Base-by-base conservation (phyloP, 2,329 filamentous ascomycete genomes). In the Macrophomina tecta region DNA sequence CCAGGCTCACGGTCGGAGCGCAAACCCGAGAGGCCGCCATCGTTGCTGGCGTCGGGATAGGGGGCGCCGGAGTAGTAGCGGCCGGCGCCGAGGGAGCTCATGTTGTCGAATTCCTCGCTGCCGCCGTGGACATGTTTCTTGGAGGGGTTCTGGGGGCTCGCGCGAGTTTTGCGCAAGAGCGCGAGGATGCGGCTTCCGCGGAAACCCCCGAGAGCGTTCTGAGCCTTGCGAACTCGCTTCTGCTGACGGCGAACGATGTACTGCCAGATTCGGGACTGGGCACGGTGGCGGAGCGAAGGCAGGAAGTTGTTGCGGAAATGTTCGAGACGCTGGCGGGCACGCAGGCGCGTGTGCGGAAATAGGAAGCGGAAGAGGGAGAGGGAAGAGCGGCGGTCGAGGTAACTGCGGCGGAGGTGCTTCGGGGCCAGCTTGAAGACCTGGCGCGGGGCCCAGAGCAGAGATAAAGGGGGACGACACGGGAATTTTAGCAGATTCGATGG, bases 201-300 rank as follows among this genome's bases (percentile, higher is more conserved):
- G 45, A n/a, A 72, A 42, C 18, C 34, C 18, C 16, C 45, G 51
- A 48, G 52, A 52, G 74, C 69, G 51, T 62, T 68, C 52, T 58
- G 64, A 55, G 55, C 40, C 49, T 72, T 58, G 69, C 70, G 51
- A 71, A 69, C 61, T 76, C 73, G 68, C 32, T 74, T 78, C 5
- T 74, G 71, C 69, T 92, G 89, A 61, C 87, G 86, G 71, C 84
- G 83, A 69, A 94, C 81, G 66, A 96, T 84, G 69, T 90, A 91
- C 53, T 85, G 85, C 76, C 95, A 96, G 70, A 97, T 88, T 66
- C 89, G 87, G 45, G 89, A 89, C 79, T 97, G 93, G 8, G 92
- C 81, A 64, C 85, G 84, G 75, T 90, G 87, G 73, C 90, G 91
- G 72, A 92, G 85, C 61, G 84, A 82, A 12, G 92, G 91, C 30